phyloP scores from a whole-genome alignment of 805 yeast species.

The Sugiyamaella qingdaonensis region DNA sequence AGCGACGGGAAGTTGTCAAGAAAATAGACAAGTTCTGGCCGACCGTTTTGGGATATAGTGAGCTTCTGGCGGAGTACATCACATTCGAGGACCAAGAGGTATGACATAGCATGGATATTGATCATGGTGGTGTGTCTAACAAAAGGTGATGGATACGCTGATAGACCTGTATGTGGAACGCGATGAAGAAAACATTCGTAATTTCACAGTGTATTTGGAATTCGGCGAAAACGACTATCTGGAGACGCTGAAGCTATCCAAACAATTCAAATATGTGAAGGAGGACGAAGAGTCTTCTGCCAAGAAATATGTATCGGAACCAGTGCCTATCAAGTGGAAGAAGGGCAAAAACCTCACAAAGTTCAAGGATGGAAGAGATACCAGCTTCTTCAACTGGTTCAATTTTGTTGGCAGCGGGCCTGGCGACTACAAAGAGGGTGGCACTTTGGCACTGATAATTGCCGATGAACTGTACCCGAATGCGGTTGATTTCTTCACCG shows the following conservation, averaged over 20 bases:
- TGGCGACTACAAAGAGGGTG: constrained; percentile 74
- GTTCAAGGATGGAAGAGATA: constrained; percentile 46
- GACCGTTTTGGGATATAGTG: constrained; percentile 75
- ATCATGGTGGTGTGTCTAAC: neutral
- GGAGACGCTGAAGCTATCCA: constrained; percentile 55
- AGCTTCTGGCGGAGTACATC: constrained; percentile 69
- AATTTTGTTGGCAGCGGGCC: constrained; percentile 77
- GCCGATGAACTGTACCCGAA: constrained; percentile 80
- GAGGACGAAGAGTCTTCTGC: constrained; percentile 34
- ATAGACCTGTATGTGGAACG: constrained; percentile 56
- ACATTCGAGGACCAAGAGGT: constrained; percentile 54
- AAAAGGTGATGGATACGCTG: constrained; percentile 65
- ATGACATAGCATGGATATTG: neutral
- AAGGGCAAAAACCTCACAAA: constrained; percentile 51
- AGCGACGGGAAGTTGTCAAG: constrained; percentile 50
- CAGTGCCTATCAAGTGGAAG: constrained; percentile 68
- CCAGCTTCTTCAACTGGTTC: constrained; percentile 84
- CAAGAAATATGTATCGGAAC: constrained; percentile 45
- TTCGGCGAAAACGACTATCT: constrained; percentile 52
- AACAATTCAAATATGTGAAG: constrained; percentile 43
- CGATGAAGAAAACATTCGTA: constrained; percentile 43
- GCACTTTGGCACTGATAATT: constrained; percentile 65
- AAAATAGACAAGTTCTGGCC: constrained; percentile 82
- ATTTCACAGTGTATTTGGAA: constrained; percentile 56
- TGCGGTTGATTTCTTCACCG: constrained; percentile 77